phyloP scores from a whole-genome alignment of 225 moss, liverwort and hornwort genomes.

The Marchantia paleacea region DNA sequence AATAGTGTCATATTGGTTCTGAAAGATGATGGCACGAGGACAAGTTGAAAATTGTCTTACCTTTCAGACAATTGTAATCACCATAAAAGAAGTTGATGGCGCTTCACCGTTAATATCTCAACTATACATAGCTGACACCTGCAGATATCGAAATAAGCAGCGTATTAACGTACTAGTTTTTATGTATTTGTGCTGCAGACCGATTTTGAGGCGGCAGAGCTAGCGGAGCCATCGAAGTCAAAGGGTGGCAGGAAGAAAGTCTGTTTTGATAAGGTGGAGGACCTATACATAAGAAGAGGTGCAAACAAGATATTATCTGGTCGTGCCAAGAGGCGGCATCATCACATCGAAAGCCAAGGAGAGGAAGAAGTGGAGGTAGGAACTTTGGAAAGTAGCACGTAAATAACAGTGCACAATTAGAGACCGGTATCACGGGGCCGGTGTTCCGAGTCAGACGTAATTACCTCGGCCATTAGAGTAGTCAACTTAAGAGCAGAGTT shows the following conservation, averaged over 20 bases:
- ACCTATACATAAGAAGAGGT: slow-evolving; percentile 31
- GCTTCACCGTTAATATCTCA: neutral
- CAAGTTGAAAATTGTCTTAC: no score
- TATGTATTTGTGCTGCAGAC: slow-evolving; percentile 27
- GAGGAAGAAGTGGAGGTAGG: neutral
- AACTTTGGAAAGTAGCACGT: neutral
- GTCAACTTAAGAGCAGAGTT: no score
- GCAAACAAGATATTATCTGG: neutral
- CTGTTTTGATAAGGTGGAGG: slow-evolving; percentile 30
- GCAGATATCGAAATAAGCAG: neutral
- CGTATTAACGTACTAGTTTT: neutral
- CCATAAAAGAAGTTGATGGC: neutral
- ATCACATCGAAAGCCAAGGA: neutral
- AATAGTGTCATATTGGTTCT: no score
- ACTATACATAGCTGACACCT: no score
- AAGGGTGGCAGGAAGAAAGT: slow-evolving; percentile 50
- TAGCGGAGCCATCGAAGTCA: slow-evolving; percentile 9
- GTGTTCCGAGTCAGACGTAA: no score
- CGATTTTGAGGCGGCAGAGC: slow-evolving; percentile 53
- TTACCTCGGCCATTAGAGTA: no score
- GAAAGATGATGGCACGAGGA: no score
- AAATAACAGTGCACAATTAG: neutral
- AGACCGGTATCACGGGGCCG: no score
- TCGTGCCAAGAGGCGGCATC: neutral
- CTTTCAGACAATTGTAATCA: neutral